These are phyloP conservation scores for Pestalotiopsis sp. DNA, from an alignment of 2,329 filamentous ascomycete species.

Conservation along the genomic window DNA sequence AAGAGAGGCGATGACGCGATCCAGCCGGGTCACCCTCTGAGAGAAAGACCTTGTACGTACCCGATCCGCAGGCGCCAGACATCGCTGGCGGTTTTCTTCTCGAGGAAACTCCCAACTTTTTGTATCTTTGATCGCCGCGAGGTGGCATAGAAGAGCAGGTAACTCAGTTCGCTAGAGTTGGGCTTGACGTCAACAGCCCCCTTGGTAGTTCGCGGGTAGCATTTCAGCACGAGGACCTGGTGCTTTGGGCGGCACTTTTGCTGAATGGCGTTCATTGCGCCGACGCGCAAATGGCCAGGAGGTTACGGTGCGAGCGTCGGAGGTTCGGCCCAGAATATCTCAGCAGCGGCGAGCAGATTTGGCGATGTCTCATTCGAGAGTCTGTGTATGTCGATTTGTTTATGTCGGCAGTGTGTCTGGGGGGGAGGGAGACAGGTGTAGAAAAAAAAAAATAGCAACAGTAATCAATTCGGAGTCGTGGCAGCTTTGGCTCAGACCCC, in stretches of 20 bases:
- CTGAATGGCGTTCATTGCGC: constrained; percentile 65
- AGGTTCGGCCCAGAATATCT: background rate
- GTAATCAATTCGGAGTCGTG: constrained; percentile 7
- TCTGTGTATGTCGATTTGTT: background rate
- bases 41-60: constrained; percentile 48
- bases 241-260: constrained; percentile 87
- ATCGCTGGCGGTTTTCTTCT: constrained; percentile 91
- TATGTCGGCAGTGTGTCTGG: background rate
- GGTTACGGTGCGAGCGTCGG: background rate
- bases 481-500: constrained; percentile 1
- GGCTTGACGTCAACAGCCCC: constrained; percentile 91
- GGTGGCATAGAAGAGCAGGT: constrained; percentile 94
- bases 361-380: background rate
- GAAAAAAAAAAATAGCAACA: background rate
- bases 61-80: constrained; percentile 88
- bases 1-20: constrained; percentile 4
- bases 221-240: constrained; percentile 93
- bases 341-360: background rate
- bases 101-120: constrained; percentile 92
- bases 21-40: background rate
- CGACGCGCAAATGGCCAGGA: constrained; percentile 20
- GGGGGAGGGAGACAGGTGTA: background rate
- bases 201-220: constrained; percentile 92
- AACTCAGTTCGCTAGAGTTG: constrained; percentile 95
- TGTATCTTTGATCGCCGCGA: constrained; percentile 93